These are phyloP conservation scores for Candida pseudocylindracea DNA, from an alignment of 1,139 yeast genomes.

Conservation along the genomic window DNA sequence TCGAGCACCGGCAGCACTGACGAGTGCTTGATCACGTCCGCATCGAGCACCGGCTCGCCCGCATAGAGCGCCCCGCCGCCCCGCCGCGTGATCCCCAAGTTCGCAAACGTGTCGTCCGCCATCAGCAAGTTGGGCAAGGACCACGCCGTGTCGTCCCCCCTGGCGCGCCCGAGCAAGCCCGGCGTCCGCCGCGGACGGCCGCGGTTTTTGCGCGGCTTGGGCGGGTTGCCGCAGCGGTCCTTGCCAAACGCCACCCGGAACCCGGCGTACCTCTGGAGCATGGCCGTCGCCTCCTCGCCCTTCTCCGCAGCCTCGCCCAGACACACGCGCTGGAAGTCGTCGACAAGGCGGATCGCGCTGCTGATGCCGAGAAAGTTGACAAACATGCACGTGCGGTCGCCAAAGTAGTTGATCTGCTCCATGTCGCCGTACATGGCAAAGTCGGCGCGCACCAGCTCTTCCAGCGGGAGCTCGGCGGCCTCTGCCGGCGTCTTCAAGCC, in stretches of 20 bases:
- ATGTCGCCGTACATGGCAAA: slow-evolving; percentile 17
- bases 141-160: no score
- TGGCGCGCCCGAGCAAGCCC: no score
- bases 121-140: no score
- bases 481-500: slow-evolving; percentile 9
- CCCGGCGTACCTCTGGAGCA: slow-evolving; percentile 15
- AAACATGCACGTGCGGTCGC: slow-evolving; percentile 22
- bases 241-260: slow-evolving; percentile 23
- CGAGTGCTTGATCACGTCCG: no score
- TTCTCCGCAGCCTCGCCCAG: slow-evolving; percentile 7
- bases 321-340: slow-evolving; percentile 14
- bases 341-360: slow-evolving; percentile 53
- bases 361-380: slow-evolving; percentile 18
- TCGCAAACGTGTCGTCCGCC: no score
- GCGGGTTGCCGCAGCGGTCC: slow-evolving; percentile 25
- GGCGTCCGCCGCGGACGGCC: no score
- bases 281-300: slow-evolving; percentile 8
- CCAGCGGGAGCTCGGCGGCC: slow-evolving; percentile 2
- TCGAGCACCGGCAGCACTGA: no score
- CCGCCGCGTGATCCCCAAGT: no score
- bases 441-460: slow-evolving; percentile 11
- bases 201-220: slow-evolving; percentile 10
- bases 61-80: no score
- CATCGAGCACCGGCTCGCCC: no score
- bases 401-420: slow-evolving; percentile 24